Conservation (phyloP, 805 yeast genomes). For the Grigorovia humatica region DNA sequence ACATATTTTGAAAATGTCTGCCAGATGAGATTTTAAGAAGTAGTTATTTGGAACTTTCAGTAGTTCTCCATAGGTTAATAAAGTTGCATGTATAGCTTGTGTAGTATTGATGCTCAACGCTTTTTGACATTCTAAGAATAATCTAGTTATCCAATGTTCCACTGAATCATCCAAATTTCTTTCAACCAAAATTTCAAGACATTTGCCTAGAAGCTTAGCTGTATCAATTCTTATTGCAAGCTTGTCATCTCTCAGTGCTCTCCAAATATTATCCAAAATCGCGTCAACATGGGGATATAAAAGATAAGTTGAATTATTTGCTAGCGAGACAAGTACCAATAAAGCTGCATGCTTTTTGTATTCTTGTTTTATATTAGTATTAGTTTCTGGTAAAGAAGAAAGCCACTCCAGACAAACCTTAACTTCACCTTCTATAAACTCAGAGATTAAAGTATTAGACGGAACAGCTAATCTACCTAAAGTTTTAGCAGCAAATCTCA, state of each 20-base stretch:
- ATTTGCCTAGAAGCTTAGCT: conserved; percentile 66
- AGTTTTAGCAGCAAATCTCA: conserved; percentile 78
- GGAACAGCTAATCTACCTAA: conserved; percentile 83
- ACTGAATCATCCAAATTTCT: conserved; percentile 58
- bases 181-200: conserved; percentile 68
- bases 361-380: conserved; percentile 62
- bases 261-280: conserved; percentile 77
- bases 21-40: conserved; percentile 60
- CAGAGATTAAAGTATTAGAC: conserved; percentile 83
- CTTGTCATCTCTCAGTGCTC: conserved; percentile 73
- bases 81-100: conserved; percentile 80
- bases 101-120: conserved; percentile 43
- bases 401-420: conserved; percentile 86
- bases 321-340: conserved; percentile 69
- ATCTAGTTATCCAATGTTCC: conserved; percentile 61
- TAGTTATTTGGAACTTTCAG: conserved; percentile 55
- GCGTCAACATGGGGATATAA: conserved; percentile 69
- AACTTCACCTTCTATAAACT: conserved; percentile 87
- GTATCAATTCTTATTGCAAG: conserved; percentile 70
- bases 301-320: conserved; percentile 77
- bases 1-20: conserved; percentile 66
- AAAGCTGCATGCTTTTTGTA: conserved; percentile 85
- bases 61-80: conserved; percentile 72
- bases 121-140: conserved; percentile 57
- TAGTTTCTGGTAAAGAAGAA: conserved; percentile 39